A percentile compares a stretch with the other conserved stretches of the same genome.
phyloP scores from a whole-genome alignment of 306 rosid species.

The Begonia masoniana region DNA sequence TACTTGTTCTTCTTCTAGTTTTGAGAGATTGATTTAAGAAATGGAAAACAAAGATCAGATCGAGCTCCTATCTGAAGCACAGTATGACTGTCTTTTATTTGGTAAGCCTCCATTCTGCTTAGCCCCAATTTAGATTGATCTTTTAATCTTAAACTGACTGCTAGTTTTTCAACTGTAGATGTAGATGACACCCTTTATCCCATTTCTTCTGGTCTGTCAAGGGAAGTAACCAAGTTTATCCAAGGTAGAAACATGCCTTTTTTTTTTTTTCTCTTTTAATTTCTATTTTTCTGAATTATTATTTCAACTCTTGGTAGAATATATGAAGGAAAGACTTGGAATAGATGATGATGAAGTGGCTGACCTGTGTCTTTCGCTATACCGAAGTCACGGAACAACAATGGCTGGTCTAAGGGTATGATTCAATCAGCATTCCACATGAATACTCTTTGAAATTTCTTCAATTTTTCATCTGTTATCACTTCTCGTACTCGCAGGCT shows the following conservation, averaged over 20 bases:
- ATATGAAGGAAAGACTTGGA: conserved; percentile 59
- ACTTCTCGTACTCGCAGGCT: conserved; percentile 37
- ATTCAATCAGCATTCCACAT: not conserved
- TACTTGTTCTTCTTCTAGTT: too few species aligned
- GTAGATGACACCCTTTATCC: conserved; percentile 93
- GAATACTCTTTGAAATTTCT: conserved; percentile 1
- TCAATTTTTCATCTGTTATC: conserved; percentile 1
- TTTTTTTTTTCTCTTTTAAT: not conserved
- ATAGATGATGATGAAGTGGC: conserved; percentile 48
- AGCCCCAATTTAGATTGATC: not conserved
- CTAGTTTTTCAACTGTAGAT: conserved; percentile 32
- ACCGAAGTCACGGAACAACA: conserved; percentile 75
- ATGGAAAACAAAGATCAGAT: conserved; percentile 53
- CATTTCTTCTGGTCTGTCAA: conserved; percentile 48
- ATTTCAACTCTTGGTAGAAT: conserved; percentile 22
- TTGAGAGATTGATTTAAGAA: not conserved
- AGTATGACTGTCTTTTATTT: conserved; percentile 66
- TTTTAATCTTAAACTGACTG: conserved; percentile 3
- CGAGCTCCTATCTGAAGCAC: conserved; percentile 28
- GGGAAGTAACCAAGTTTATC: conserved; percentile 43
- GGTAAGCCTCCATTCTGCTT: conserved; percentile 26
- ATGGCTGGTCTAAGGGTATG: conserved; percentile 88
- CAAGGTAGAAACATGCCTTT: conserved; percentile 25
- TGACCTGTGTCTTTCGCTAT: conserved; percentile 35
- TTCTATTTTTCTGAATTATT: not conserved